A percentile compares a stretch with the other conserved stretches of the same genome.
These are phyloP conservation scores for Myriosclerotinia scirpicola DNA, from an alignment of 2,329 filamentous ascomycete genomes.

Conservation along the genomic window DNA sequence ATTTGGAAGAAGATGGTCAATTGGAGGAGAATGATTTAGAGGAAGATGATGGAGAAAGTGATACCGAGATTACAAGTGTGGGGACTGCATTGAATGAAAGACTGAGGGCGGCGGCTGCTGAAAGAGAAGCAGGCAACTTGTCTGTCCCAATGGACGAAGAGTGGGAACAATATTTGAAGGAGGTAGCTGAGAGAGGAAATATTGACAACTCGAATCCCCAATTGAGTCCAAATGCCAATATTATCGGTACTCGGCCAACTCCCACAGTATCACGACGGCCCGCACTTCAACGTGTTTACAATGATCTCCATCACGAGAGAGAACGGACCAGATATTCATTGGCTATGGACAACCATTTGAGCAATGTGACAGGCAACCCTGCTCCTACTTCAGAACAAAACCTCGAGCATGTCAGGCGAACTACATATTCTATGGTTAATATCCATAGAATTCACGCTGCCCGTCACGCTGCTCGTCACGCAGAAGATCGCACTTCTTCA, in stretches of 20 bases:
- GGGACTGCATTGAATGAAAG: constrained; percentile 63
- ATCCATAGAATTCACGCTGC: neutral
- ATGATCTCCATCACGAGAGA: neutral
- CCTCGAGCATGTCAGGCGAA: too few relatives aligned
- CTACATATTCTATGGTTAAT: too few relatives aligned
- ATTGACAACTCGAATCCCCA: constrained; percentile 48
- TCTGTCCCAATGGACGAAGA: constrained; percentile 65
- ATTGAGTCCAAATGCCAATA: constrained; percentile 37
- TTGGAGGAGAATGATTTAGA: constrained; percentile 40
- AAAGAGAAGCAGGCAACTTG: constrained; percentile 59
- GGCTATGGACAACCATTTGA: neutral
- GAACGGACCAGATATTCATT: neutral
- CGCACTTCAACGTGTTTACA: neutral
- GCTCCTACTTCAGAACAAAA: too few relatives aligned
- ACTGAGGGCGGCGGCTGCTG: constrained; percentile 63
- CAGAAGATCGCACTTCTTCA: neutral
- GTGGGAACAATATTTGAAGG: constrained; percentile 75
- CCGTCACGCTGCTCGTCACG: neutral
- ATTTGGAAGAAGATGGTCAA: constrained; percentile 41
- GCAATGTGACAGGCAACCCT: neutral
- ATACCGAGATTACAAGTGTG: constrained; percentile 57
- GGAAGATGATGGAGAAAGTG: constrained; percentile 51
- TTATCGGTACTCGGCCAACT: constrained; percentile 42
- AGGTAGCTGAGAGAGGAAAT: constrained; percentile 63
- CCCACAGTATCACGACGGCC: constrained; percentile 26